A percentile compares a stretch with the other conserved stretches of the same genome.
Conservation (phyloP, 2,329 filamentous ascomycete genomes). For the Fusarium chuoi region DNA sequence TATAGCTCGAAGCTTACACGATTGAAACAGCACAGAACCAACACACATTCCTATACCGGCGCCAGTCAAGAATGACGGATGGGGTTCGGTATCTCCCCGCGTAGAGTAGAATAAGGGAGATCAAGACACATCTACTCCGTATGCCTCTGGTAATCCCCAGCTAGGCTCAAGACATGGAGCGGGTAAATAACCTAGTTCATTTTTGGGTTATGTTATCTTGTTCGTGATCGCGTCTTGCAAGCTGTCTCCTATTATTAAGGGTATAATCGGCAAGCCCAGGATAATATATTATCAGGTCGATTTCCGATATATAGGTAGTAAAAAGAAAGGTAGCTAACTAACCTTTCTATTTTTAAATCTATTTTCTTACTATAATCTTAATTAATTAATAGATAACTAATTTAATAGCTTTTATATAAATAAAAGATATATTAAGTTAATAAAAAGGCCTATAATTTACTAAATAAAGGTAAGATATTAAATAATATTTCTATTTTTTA, state of each 20-base stretch:
- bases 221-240: slow-evolving; percentile 11
- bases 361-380: no score
- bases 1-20: background rate
- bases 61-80: background rate
- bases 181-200: slow-evolving; percentile 17
- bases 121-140: slow-evolving; percentile 15
- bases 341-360: no score
- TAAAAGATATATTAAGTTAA: no score
- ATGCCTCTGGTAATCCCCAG: background rate
- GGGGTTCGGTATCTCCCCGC: background rate
- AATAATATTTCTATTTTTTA: no score
- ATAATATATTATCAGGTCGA: no score
- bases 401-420: no score
- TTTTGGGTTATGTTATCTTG: slow-evolving; percentile 12
- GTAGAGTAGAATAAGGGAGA: slow-evolving; percentile 14
- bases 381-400: no score
- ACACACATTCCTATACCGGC: slow-evolving; percentile 1
- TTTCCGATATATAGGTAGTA: no score
- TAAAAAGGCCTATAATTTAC: no score
- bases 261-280: no score
- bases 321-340: no score
- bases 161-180: slow-evolving; percentile 26
- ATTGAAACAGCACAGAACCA: slow-evolving; percentile 13
- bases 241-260: background rate
- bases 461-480: no score